phyloP scores from a whole-genome alignment of 352 stramenopile species.

The Phytophthora fragariae region DNA sequence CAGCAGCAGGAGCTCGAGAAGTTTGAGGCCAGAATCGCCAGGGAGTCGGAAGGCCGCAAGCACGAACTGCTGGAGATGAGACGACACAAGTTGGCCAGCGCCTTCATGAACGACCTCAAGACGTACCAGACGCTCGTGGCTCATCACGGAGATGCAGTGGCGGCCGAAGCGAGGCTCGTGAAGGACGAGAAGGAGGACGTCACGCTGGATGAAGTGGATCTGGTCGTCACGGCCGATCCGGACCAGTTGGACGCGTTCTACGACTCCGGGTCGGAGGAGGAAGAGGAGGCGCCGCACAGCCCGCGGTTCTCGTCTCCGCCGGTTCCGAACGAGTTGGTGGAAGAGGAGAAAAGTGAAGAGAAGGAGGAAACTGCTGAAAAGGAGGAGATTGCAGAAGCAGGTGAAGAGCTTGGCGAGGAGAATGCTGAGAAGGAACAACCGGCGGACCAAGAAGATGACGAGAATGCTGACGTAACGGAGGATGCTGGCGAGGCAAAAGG shows the following conservation, averaged over 20 bases:
- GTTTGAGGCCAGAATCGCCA: slow-evolving; percentile 69
- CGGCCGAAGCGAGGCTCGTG: slow-evolving; percentile 9
- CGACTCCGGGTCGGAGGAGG: slow-evolving; percentile 59
- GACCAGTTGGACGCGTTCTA: slow-evolving; percentile 81
- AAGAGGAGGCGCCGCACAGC: slow-evolving; percentile 27
- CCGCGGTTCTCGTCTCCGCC: slow-evolving; percentile 23
- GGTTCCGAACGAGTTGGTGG: slow-evolving; percentile 14
- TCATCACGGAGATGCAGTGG: slow-evolving; percentile 51
- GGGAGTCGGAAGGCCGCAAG: slow-evolving; percentile 72
- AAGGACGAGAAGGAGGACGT: slow-evolving; percentile 34
- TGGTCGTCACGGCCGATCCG: slow-evolving; percentile 69
- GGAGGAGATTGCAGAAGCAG: not conserved
- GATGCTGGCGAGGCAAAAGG: slow-evolving; percentile 1
- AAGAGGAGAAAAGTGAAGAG: slow-evolving; percentile 42
- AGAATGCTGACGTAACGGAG: not conserved
- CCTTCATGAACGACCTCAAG: slow-evolving; percentile 80
- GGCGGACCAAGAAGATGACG: not conserved
- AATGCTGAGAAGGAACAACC: slow-evolving; percentile 1
- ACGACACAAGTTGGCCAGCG: slow-evolving; percentile 60
- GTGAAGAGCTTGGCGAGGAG: not conserved
- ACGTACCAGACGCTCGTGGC: slow-evolving; percentile 82
- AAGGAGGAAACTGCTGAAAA: slow-evolving; percentile 5
- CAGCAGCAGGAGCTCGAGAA: slow-evolving; percentile 81
- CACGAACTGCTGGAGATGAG: slow-evolving; percentile 63
- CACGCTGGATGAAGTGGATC: slow-evolving; percentile 77